Conservation (phyloP, 1,284 basidiomycete genomes). For the Salmacisia buchloeana region DNA sequence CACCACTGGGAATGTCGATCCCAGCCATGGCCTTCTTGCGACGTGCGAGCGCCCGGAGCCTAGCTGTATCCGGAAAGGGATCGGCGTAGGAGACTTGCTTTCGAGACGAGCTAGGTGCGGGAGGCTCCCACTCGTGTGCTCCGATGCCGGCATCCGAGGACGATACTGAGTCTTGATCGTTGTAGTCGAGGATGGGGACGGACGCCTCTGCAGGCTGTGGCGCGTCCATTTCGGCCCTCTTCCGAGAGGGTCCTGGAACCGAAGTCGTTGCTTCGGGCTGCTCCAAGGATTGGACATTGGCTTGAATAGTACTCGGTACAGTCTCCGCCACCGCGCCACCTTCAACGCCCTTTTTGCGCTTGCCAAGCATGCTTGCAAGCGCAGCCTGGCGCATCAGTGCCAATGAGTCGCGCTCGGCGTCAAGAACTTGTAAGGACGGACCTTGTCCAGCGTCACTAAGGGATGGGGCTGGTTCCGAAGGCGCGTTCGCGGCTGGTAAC, state of each 20-base stretch:
- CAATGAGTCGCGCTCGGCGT: no score
- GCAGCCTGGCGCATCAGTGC: constrained; percentile 1
- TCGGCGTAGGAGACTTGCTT: constrained; percentile 7
- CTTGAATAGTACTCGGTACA: no score
- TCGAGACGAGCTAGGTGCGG: neutral
- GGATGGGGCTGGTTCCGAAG: no score
- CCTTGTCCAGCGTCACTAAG: no score
- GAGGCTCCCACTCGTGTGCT: neutral
- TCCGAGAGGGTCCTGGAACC: neutral
- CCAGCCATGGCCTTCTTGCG: neutral
- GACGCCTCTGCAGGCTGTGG: neutral
- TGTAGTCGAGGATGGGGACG: neutral
- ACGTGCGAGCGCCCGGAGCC: neutral
- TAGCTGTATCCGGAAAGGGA: neutral
- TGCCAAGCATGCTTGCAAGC: constrained; percentile 1
- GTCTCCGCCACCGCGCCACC: neutral
- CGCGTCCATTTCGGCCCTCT: neutral
- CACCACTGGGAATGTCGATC: neutral
- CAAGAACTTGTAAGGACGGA: no score
- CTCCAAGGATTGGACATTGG: no score
- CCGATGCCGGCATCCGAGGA: neutral
- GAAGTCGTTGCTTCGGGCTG: neutral
- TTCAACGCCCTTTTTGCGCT: neutral
- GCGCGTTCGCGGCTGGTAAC: no score
- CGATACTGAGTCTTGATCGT: no score